Base-by-base conservation (phyloP, 306 rosid species). In the Clitoria ternatea region DNA sequence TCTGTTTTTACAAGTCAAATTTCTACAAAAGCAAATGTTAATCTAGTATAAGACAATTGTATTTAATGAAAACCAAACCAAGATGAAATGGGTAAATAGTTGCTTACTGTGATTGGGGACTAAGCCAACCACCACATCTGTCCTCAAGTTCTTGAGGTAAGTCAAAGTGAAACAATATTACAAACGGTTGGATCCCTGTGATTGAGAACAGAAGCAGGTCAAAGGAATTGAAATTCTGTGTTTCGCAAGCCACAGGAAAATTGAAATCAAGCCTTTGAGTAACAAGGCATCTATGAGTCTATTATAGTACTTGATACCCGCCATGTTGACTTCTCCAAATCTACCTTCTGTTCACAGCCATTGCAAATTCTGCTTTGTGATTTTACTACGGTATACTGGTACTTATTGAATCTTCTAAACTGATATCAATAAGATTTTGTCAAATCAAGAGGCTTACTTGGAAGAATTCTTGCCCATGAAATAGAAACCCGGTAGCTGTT, bases 401-500 rank as follows among this genome's bases (percentile, higher is more conserved):
- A 22, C 10, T 54, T 40, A 64, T n/a, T n/a, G 69, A 29, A 43
- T 39, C 35, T 39, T 20, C 40, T 33, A 44, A 66, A 19, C 15
- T 24, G 44, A 49, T 50, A 5, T 48, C 11, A 49, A 6, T 11
- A 1, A 33, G 22, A 45, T 50, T 70, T 37, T 52, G 30, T 70
- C 5, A 30, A 19, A 42, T 14, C 13, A 44, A 80, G 66, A 64
- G 45, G 13, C 84, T 17, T 86, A 91, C 92, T 65, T 17, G 97
- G 97, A 64, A 91, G 74, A 72, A 91, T 77, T 82, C 97, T 84
- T 77, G 93, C 64, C 96, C 96, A 89, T 20, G 97, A 87, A 33
- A 89, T 77, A 2, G 97, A 91, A 78, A 91, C 77, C 29, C 93
- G 88, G 64, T 91, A 89, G 79, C 77, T 79, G 48, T 85, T 84